Percentiles rank a stretch among this genome's conserved stretches.
phyloP scores from a whole-genome alignment of 1,284 basidiomycete genomes.

The Apiotrichum siamense region DNA sequence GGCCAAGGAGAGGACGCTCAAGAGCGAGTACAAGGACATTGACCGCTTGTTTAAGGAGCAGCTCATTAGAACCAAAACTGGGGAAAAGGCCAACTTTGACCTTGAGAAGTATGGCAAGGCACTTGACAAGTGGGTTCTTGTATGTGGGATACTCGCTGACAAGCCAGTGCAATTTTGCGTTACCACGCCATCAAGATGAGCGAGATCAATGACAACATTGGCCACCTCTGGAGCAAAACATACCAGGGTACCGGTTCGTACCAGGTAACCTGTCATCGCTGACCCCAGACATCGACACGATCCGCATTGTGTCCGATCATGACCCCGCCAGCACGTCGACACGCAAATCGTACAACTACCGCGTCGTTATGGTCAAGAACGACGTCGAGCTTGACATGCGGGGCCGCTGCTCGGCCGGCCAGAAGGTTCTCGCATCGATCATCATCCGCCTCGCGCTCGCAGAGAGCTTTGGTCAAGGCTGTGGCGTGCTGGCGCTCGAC shows the following conservation, averaged over 20 bases:
- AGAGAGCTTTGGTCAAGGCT: slow-evolving; percentile 95
- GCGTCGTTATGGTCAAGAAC: slow-evolving; percentile 98
- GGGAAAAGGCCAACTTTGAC: slow-evolving; percentile 89
- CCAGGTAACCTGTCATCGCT: neutral
- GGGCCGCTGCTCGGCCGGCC: slow-evolving; percentile 94
- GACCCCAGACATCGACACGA: slow-evolving; percentile 84
- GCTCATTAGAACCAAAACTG: slow-evolving; percentile 92
- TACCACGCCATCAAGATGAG: slow-evolving; percentile 99
- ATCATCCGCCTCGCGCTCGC: slow-evolving; percentile 97
- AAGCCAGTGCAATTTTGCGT: slow-evolving; percentile 89
- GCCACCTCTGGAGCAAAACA: slow-evolving; percentile 95
- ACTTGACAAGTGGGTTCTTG: slow-evolving; percentile 68
- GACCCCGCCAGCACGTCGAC: slow-evolving; percentile 65
- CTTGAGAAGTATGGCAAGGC: slow-evolving; percentile 97
- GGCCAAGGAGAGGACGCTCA: slow-evolving; percentile 63
- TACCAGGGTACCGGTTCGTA: slow-evolving; percentile 89
- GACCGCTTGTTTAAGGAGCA: slow-evolving; percentile 82
- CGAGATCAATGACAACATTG: slow-evolving; percentile 97
- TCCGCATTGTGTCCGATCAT: slow-evolving; percentile 88
- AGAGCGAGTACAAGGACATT: slow-evolving; percentile 78
- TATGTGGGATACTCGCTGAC: neutral
- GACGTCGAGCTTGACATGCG: slow-evolving; percentile 99
- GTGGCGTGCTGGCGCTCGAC: slow-evolving; percentile 93
- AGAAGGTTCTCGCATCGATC: slow-evolving; percentile 99
- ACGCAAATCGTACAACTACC: slow-evolving; percentile 95